Percentiles rank a stretch among this genome's conserved stretches.
phyloP scores from a whole-genome alignment of 257 asterid genomes.

The Penstemon davidsonii region DNA sequence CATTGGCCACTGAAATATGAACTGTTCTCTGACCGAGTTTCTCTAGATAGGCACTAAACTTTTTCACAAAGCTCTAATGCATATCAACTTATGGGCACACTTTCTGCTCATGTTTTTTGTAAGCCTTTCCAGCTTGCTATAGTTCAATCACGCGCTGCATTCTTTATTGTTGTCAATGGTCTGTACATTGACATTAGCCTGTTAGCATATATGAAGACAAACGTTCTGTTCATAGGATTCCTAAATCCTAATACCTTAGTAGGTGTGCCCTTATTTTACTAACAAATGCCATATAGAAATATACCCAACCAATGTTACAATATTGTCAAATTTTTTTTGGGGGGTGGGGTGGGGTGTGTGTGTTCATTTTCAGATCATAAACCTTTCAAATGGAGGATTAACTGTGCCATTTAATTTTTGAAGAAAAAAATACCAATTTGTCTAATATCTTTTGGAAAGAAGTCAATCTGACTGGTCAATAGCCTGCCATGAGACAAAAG shows the following conservation, averaged over 20 bases:
- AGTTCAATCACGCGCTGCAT: conserved; percentile 2
- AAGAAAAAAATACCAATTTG: background rate
- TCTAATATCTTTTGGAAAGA: conserved; percentile 1
- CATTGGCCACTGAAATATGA: background rate
- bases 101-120: background rate
- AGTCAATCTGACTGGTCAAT: background rate
- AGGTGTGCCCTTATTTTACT: background rate
- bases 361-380: too few relatives aligned
- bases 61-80: conserved; percentile 11
- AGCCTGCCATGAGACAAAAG: conserved; percentile 13
- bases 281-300: background rate
- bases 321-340: background rate
- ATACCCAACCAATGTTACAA: background rate
- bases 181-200: background rate
- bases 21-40: background rate
- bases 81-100: conserved; percentile 3
- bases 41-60: background rate
- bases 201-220: conserved; percentile 1
- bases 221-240: background rate
- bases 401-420: background rate
- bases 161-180: background rate
- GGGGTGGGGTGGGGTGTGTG: too few relatives aligned
- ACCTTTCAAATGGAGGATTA: background rate
- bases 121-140: background rate
- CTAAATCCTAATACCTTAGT: background rate